Conservation (phyloP, 2,329 filamentous ascomycete species). For the Venturia carpophila region DNA sequence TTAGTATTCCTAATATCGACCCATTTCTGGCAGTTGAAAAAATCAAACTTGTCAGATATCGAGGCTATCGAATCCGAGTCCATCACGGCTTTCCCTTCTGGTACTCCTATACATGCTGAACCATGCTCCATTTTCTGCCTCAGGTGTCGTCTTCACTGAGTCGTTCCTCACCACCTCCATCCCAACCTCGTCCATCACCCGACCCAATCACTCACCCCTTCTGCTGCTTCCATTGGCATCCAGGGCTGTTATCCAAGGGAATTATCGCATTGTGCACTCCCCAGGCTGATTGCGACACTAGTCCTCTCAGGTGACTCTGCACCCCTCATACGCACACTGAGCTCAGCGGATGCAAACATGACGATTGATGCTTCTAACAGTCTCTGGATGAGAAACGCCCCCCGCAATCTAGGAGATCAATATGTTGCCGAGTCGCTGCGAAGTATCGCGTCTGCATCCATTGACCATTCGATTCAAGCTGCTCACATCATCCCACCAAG, state of each 20-base stretch:
- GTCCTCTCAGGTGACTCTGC: background rate
- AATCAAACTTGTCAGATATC: too few species aligned
- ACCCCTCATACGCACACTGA: background rate
- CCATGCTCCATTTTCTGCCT: background rate
- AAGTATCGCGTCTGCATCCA: background rate
- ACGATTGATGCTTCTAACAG: background rate
- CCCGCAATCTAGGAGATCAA: background rate
- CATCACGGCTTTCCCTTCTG: too few species aligned
- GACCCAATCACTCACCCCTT: background rate
- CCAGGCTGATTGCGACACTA: background rate
- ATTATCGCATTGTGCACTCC: background rate
- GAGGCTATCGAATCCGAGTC: too few species aligned
- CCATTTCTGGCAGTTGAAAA: too few species aligned
- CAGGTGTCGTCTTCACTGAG: background rate
- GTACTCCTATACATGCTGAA: too few species aligned
- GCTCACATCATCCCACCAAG: background rate
- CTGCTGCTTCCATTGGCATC: background rate
- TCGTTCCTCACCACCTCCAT: background rate
- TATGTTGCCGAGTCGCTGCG: background rate
- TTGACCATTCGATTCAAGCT: background rate
- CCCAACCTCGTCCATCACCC: background rate
- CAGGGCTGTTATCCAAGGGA: background rate
- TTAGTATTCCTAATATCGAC: too few species aligned
- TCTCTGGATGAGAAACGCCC: background rate
- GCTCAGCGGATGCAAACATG: background rate